Evolutionary conservation across 352 stramenopile genomes (phyloP).

Genomic region (Phytophthora capsici): DNA sequence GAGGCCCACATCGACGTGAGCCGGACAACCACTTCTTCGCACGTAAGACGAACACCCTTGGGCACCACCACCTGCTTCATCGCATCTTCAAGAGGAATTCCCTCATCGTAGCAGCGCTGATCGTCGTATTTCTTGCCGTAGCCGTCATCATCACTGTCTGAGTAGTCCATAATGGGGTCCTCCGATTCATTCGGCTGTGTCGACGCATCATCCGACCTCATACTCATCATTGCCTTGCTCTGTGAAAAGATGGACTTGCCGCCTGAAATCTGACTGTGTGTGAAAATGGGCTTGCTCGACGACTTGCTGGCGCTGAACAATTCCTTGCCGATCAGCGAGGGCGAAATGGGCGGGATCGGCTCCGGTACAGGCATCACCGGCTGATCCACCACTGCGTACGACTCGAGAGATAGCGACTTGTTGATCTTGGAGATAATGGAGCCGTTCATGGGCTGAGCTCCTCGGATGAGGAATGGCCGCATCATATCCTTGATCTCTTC

Average conservation of each 20-base stretch:
- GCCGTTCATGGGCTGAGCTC: constrained; percentile 74
- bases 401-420: constrained; percentile 72
- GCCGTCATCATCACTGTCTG: constrained; percentile 45
- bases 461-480: constrained; percentile 79
- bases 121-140: constrained; percentile 64
- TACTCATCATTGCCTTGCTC: constrained; percentile 45
- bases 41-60: constrained; percentile 55
- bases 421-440: constrained; percentile 79
- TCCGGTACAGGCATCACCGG: constrained; percentile 38
- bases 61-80: constrained; percentile 83
- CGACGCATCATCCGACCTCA: constrained; percentile 43
- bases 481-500: constrained; percentile 72
- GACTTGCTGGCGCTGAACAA: constrained; percentile 49
- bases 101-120: constrained; percentile 73
- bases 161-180: constrained; percentile 48
- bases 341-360: constrained; percentile 39
- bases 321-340: constrained; percentile 28
- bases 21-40: constrained; percentile 78
- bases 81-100: constrained; percentile 69
- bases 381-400: constrained; percentile 62
- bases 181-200: constrained; percentile 66
- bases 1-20: constrained; percentile 83
- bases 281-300: constrained; percentile 47
- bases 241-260: constrained; percentile 42
- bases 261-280: constrained; percentile 38